Percentiles rank a stretch among this genome's conserved stretches.
phyloP scores from a whole-genome alignment of 2,329 filamentous ascomycete genomes.

The Trichoderma afroharzianum region DNA sequence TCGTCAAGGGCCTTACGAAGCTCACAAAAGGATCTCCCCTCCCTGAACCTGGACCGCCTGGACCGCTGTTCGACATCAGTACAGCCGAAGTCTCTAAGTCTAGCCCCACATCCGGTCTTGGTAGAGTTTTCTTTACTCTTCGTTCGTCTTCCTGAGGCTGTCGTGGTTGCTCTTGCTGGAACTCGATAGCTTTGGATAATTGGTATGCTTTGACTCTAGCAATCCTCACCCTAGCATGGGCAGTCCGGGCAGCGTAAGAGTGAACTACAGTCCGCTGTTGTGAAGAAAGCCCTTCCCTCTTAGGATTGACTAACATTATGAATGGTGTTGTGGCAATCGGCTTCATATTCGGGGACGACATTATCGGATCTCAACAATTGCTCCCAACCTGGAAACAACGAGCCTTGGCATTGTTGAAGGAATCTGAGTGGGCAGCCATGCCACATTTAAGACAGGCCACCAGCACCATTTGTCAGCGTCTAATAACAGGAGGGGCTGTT shows the following conservation, averaged over 20 bases:
- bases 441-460: not conserved
- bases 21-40: not conserved
- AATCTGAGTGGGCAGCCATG: not conserved
- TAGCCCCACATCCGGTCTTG: not conserved
- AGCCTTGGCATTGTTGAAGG: not conserved
- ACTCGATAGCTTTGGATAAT: not conserved
- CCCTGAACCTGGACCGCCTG: not conserved
- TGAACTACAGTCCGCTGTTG: not conserved
- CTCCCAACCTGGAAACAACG: not conserved
- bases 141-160: accelerated
- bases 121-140: not conserved
- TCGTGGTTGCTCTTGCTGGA: not conserved
- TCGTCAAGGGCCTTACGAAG: not conserved
- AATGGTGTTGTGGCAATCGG: not conserved
- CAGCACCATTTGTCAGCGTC: not conserved
- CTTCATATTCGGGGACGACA: not conserved
- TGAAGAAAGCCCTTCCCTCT: not conserved
- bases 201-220: not conserved
- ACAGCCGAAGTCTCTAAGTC: accelerated
- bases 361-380: not conserved
- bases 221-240: not conserved
- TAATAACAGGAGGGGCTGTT: not conserved
- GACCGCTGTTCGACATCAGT: not conserved
- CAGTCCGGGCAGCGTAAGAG: not conserved
- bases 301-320: not conserved